Base-by-base conservation (phyloP, 495 filamentous ascomycete species). In the Talaromyces stipitatus region DNA sequence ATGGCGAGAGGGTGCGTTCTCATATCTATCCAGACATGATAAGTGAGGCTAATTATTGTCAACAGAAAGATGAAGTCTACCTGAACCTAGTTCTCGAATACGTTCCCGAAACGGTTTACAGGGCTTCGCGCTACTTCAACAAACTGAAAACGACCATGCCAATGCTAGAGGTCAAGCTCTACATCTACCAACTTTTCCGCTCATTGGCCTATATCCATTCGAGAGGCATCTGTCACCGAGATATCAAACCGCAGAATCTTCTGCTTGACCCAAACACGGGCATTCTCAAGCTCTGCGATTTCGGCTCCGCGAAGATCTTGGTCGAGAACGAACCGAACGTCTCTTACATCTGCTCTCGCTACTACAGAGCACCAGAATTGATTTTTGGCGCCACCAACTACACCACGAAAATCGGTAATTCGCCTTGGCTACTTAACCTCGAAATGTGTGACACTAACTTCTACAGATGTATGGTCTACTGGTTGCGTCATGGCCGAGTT, bases 141-240 rank as follows among this genome's bases (percentile, higher is more conserved):
- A 99, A 97, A 78, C 84, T 97, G 83, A 99, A 99, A 83, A 96
- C 94, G 5, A 97, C 95, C 14, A 99, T 99, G 94, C 94, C 94
- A 23, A 96, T 90, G 69, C 81, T 99, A 53, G 94, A 97, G 70
- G 91, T 97, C 66, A 99, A 99, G 75, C 86, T 99, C 50, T 99
- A 97, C 78, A 97, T 96, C 69, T 99, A 99, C 73, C 94, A 99
- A 76, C 86, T 99, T 27, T 99, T 99, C 82, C 86, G 94, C 58
- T 96, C 94, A 33, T 81, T 99, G 60, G 94, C 94, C 52, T 99
- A 97, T 73, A 99, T 99, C 64, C 94, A 99, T 72, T 99, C 95
- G 2, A 94, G 96, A 77, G 94, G 94, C 55, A 99, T 99, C 76
- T 97, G 94, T 72, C 94, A 99, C 69, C 84, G 95, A 64, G 94